A percentile compares a stretch with the other conserved stretches of the same genome.
Conservation (phyloP, 352 stramenopile species). For the Phytopythium aichiense region DNA sequence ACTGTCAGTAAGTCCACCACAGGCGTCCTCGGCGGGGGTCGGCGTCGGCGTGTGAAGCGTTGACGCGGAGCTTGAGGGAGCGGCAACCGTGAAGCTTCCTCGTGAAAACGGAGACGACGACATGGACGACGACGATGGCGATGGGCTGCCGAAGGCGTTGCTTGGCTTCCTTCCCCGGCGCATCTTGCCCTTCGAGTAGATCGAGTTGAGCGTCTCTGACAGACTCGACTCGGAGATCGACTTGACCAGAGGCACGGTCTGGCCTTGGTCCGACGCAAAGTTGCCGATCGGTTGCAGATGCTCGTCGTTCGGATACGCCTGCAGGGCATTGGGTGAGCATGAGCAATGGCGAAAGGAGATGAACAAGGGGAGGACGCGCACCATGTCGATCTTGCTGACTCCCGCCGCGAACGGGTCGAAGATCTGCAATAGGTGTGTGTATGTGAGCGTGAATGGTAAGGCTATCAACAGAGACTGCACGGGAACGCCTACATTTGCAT, state of each 20-base stretch:
- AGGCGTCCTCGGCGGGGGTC: constrained; percentile 23
- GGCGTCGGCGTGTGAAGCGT: background rate
- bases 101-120: constrained; percentile 24
- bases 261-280: constrained; percentile 61
- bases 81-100: constrained; percentile 26
- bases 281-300: constrained; percentile 75
- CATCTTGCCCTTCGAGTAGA: constrained; percentile 71
- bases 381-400: constrained; percentile 68
- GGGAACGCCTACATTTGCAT: constrained; percentile 40
- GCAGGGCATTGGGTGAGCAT: background rate
- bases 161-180: constrained; percentile 53
- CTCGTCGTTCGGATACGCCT: constrained; percentile 81
- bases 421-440: constrained; percentile 28
- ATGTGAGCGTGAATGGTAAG: background rate
- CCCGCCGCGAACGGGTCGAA: constrained; percentile 74
- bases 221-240: constrained; percentile 53
- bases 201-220: constrained; percentile 41
- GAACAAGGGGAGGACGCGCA: constrained; percentile 10
- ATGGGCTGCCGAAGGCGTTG: constrained; percentile 30
- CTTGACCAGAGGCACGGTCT: constrained; percentile 62
- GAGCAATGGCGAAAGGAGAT: background rate
- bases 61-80: background rate
- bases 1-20: constrained; percentile 52
- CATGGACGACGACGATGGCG: constrained; percentile 20
- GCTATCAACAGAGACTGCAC: background rate